Base-by-base conservation (phyloP, 495 filamentous ascomycete genomes). In the Penicillium coffeae region DNA sequence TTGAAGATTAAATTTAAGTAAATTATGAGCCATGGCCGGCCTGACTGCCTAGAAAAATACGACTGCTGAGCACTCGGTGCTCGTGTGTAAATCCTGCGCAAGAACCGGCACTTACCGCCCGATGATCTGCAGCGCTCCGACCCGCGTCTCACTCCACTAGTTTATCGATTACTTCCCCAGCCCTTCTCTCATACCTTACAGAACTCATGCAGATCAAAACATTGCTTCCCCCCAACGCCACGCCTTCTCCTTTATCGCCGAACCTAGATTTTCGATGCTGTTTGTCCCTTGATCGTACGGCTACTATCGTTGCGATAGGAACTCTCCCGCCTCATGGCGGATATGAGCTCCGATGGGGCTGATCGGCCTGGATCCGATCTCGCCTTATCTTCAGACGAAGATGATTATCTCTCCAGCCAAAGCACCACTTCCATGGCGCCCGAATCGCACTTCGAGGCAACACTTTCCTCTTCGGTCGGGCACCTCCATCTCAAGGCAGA, bases 401-500 rank as follows among this genome's bases (percentile, higher is more conserved):
- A 69, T 30, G 66, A 64, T 10, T 61, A 64, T 43, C 50, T 60
- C 19, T 68, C 66, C 1, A 70, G 56, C 37, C 62, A 58, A 34
- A 70, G 59, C 49, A 66, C 62, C n/a, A 43, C 62, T 2, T 67
- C 65, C 1, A 45, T 37, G 15, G 54, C 50, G 37, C 47, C 51
- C 10, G 58, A 65, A 32, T 21, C 30, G 3, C 16, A 22, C 10
- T 13, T 42, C 13, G 50, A 49, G 25, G 19, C 33, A 3, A 25
- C 46, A 19, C 46, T 63, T 3, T 38, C 57, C 2, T 30, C 48
- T 15, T 42, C 54, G 7, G 21, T 62, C 27, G 51, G 49, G 61
- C 75, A 65, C 64, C 65, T 69, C 55, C 65, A 45, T 55, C 60
- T 42, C 58, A 66, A 51, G 18, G 54, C 40, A 37, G 44, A 30